Base-by-base conservation (phyloP, 2,329 filamentous ascomycete genomes). In the Diaporthe australafricana region DNA sequence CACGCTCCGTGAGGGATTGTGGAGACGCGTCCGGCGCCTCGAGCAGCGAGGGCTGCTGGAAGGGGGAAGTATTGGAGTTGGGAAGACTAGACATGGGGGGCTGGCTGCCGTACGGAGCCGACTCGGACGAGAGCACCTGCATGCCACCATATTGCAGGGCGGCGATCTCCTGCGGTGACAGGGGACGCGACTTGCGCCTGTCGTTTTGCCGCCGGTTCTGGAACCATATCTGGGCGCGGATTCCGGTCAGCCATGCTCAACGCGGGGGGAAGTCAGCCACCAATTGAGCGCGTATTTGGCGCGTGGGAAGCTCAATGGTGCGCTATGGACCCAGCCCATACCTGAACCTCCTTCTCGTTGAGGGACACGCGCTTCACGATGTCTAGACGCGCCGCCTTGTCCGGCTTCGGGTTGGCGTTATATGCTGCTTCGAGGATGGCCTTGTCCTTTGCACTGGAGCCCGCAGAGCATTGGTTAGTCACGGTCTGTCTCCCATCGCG, bases 311-410 rank as follows among this genome's bases (percentile, higher is more conserved):
- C 20, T 25, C 20, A 27, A 30, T 48, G 42, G 57, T 14, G 56
- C n/a, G 27, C 9, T 48, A n/a, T 52, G 67, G 55, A 48, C n/a
- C n/a, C n/a, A n/a, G 72, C 57, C 82, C 92, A 82, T 85, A 98
- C 96, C 91, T 98, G 96, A 47, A 98, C 94, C 85, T 98, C 95
- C 82, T 98, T 98, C 84, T 98, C 95, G 76, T 94, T 96, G 75
- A 98, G 87, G 30, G 94, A 93, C 73, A 98, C 95, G 82, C 91
- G 93, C 83, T 90, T 89, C 73, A 97, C 94, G 75, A 98, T 95
- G 72, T 92, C 91, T 57, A 94, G 88, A 84, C 96, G 94, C 81
- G 94, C 93, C 70, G 91, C 88, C 84, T 97, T 98, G 84, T 98
- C 95, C 42, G 96, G 96, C 82, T 98, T 98, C 8, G 94, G 90